Conservation (phyloP, 2,329 filamentous ascomycete species). For the Aspergillus sp. region DNA sequence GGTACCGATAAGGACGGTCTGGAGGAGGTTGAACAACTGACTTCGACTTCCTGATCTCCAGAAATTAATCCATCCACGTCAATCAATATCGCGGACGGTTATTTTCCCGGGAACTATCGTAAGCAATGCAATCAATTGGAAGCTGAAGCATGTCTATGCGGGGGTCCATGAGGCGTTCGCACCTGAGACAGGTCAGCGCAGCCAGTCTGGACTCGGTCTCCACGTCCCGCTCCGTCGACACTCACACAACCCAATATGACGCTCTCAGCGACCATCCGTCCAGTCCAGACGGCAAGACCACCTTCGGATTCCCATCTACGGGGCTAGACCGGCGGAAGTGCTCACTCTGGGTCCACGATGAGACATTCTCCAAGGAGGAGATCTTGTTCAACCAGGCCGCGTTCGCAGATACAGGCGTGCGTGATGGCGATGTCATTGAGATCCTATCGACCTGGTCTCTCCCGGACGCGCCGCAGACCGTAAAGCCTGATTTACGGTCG, state of each 20-base stretch:
- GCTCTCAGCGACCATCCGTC: slow-evolving; percentile 20
- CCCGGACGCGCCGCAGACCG: slow-evolving; percentile 40
- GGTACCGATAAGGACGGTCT: neutral
- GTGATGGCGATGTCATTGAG: slow-evolving; percentile 69
- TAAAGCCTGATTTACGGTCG: slow-evolving; percentile 29
- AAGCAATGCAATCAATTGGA: slow-evolving; percentile 22
- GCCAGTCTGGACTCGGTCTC: slow-evolving; percentile 38
- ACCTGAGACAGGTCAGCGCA: slow-evolving; percentile 42
- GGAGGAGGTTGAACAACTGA: neutral
- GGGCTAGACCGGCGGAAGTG: slow-evolving; percentile 39
- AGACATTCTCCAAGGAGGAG: slow-evolving; percentile 74
- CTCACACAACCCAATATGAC: slow-evolving; percentile 23
- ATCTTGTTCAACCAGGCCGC: slow-evolving; percentile 75
- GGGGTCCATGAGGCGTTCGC: slow-evolving; percentile 40
- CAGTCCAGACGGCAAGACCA: slow-evolving; percentile 27
- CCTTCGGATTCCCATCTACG: slow-evolving; percentile 24
- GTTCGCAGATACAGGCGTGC: slow-evolving; percentile 62
- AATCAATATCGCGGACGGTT: neutral
- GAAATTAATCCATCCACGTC: neutral
- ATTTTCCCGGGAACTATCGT: neutral
- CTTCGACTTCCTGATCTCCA: neutral
- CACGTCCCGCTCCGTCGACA: slow-evolving; percentile 30
- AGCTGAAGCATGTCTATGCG: slow-evolving; percentile 37
- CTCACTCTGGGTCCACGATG: slow-evolving; percentile 63
- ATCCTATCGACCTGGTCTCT: slow-evolving; percentile 58